Conservation (phyloP, 129 eudicot genomes). For the Heracleum sosnowskyi region DNA sequence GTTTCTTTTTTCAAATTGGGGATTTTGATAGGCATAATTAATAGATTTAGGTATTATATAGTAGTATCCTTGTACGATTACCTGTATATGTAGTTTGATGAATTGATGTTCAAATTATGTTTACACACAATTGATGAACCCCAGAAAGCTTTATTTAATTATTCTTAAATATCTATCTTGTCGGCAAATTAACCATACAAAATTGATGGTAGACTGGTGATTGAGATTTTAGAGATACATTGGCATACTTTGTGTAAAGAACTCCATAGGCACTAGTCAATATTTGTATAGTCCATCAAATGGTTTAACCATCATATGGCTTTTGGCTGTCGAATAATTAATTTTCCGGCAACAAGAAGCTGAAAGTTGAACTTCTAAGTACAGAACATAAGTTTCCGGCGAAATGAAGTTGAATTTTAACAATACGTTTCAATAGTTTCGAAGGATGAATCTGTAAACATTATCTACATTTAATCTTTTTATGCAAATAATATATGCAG, state of each 20-base stretch:
- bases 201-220: neutral
- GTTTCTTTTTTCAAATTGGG: slow-evolving; percentile 8
- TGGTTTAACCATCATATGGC: neutral
- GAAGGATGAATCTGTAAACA: no score
- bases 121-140: neutral
- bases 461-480: no score
- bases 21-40: slow-evolving; percentile 4
- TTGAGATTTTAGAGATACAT: no score
- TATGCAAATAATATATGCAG: neutral
- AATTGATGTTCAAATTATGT: neutral
- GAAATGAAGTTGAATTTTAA: no score
- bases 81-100: neutral
- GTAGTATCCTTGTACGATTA: neutral
- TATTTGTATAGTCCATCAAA: no score
- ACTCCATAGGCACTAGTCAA: no score
- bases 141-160: neutral
- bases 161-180: no score
- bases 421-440: no score
- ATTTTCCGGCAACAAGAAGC: neutral
- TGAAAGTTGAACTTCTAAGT: neutral
- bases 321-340: no score
- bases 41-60: neutral
- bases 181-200: no score
- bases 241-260: no score
- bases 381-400: neutral